These are phyloP conservation scores for Lepidium sativum DNA, from an alignment of 345 rosid species.

Conservation along the genomic window DNA sequence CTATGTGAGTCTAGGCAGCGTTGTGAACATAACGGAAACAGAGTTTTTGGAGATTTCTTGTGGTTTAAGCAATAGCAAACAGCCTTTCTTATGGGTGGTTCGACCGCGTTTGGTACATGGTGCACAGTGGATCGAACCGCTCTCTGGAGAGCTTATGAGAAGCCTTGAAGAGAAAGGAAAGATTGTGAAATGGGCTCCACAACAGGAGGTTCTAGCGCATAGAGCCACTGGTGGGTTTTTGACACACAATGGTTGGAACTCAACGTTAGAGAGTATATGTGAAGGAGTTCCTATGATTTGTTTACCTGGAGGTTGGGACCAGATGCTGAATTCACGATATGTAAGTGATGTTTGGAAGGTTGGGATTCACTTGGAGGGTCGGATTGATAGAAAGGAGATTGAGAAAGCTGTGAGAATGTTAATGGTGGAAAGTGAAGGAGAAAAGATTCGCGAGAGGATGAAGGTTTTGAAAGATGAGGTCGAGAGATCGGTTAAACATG, in stretches of 20 bases:
- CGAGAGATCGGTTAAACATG: slow-evolving; percentile 9
- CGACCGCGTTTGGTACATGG: slow-evolving; percentile 19
- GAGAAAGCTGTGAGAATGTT: slow-evolving; percentile 16
- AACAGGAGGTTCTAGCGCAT: slow-evolving; percentile 22
- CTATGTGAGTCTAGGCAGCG: slow-evolving; percentile 50
- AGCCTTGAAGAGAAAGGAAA: slow-evolving; percentile 29
- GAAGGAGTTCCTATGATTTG: slow-evolving; percentile 32
- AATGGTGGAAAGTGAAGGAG: slow-evolving; percentile 16
- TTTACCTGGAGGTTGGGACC: slow-evolving; percentile 24
- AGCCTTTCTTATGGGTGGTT: slow-evolving; percentile 47
- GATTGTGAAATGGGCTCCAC: slow-evolving; percentile 31
- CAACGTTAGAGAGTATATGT: slow-evolving; percentile 27
- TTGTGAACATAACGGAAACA: slow-evolving; percentile 18
- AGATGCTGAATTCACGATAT: slow-evolving; percentile 22
- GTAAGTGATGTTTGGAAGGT: slow-evolving; percentile 22
- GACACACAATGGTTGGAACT: slow-evolving; percentile 28
- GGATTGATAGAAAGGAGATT: slow-evolving; percentile 15
- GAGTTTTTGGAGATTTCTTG: slow-evolving; percentile 42
- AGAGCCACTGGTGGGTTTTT: slow-evolving; percentile 22
- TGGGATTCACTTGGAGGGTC: slow-evolving; percentile 16
- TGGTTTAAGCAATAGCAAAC: slow-evolving; percentile 35
- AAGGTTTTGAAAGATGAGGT: slow-evolving; percentile 9
- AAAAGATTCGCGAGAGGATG: slow-evolving; percentile 16
- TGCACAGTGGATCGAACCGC: not conserved
- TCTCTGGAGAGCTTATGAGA: slow-evolving; percentile 14